Evolutionary conservation across 2,329 filamentous ascomycete genomes (phyloP).

Genomic region (Ramularia endophylla): DNA sequence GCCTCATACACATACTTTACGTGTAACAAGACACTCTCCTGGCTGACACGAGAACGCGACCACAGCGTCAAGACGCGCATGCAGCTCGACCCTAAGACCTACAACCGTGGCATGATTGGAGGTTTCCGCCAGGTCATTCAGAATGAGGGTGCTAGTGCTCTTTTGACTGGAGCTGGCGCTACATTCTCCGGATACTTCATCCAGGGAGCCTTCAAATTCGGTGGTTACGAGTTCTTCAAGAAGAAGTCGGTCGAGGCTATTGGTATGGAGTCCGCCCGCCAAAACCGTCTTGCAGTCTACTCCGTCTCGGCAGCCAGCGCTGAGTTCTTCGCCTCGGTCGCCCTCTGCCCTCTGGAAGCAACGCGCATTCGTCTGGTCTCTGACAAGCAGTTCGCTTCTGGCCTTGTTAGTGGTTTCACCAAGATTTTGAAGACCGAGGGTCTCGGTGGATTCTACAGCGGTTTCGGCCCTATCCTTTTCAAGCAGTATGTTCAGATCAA

Average conservation of each 20-base stretch:
- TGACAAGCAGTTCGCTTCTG: conserved; percentile 75
- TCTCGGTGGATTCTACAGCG: conserved; percentile 80
- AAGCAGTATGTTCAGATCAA: conserved; percentile 52
- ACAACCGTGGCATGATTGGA: conserved; percentile 78
- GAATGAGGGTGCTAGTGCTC: conserved; percentile 74
- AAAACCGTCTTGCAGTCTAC: conserved; percentile 73
- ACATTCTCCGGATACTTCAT: conserved; percentile 85
- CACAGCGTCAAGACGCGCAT: conserved; percentile 84
- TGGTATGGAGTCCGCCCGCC: conserved; percentile 65
- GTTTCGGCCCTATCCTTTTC: conserved; percentile 77
- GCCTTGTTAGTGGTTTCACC: conserved; percentile 69
- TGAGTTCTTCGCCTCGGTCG: conserved; percentile 57
- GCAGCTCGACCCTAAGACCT: conserved; percentile 78
- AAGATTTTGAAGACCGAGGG: conserved; percentile 83
- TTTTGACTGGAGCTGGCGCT: conserved; percentile 75
- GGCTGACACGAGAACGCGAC: not conserved
- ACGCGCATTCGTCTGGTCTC: conserved; percentile 91
- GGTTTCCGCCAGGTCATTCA: conserved; percentile 76
- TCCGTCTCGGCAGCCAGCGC: conserved; percentile 54
- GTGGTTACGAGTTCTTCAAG: conserved; percentile 93
- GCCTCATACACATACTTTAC: conserved; percentile 2
- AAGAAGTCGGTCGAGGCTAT: conserved; percentile 73
- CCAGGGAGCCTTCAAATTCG: conserved; percentile 84
- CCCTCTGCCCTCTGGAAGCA: conserved; percentile 84
- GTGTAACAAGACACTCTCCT: no score